Evolutionary conservation across 345 rosid genomes (phyloP).

Genomic region (Schrenkiella parvula): DNA sequence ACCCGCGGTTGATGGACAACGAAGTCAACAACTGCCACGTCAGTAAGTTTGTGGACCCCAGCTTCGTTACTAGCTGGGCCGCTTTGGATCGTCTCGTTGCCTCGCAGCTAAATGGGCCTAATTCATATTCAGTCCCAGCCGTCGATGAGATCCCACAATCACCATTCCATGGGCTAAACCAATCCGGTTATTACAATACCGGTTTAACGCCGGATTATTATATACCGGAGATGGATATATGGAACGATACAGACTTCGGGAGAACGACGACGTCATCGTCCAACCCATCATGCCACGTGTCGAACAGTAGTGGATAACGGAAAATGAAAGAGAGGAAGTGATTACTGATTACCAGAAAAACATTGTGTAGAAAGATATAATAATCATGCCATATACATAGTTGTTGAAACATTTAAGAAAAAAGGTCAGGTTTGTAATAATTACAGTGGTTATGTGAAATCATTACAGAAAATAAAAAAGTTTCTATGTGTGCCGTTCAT

Average conservation of each 20-base stretch:
- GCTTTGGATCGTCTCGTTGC: conserved; percentile 69
- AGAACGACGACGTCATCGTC: conserved; percentile 34
- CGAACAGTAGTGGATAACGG: conserved; percentile 32
- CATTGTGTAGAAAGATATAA: conserved; percentile 11
- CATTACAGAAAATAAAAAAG: conserved; percentile 11
- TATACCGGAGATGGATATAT: conserved; percentile 23
- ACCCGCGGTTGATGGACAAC: conserved; percentile 37
- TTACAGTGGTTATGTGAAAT: conserved; percentile 33
- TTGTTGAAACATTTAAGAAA: not conserved
- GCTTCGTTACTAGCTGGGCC: conserved; percentile 51
- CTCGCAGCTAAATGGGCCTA: conserved; percentile 62
- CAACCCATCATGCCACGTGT: conserved; percentile 37
- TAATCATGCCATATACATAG: conserved; percentile 21
- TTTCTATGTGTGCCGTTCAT: not conserved
- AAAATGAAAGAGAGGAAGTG: conserved; percentile 4
- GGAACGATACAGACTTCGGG: conserved; percentile 32
- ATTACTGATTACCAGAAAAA: not conserved
- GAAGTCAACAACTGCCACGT: conserved; percentile 32
- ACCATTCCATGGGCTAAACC: conserved; percentile 32
- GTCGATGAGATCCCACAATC: conserved; percentile 28
- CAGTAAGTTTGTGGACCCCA: conserved; percentile 31
- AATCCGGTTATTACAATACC: conserved; percentile 10
- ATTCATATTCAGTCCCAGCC: conserved; percentile 24
- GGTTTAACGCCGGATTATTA: conserved; percentile 28
- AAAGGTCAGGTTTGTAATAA: conserved; percentile 34